Evolutionary conservation across 495 filamentous ascomycete genomes (phyloP).

Genomic region (Penicillium flavigenum): DNA sequence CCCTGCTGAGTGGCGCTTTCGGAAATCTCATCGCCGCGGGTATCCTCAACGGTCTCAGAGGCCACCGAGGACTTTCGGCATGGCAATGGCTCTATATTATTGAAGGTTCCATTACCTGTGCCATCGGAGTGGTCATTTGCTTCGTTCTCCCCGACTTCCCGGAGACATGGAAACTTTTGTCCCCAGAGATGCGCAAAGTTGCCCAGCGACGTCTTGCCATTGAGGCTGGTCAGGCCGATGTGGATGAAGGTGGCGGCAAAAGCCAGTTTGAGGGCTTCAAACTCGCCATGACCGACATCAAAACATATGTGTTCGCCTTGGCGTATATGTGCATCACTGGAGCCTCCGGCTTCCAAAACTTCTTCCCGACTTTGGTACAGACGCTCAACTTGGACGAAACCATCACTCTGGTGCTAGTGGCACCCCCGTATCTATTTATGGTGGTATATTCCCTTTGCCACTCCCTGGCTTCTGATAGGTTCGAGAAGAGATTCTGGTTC

Average conservation of each 20-base stretch:
- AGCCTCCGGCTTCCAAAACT: slow-evolving; percentile 55
- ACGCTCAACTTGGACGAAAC: slow-evolving; percentile 43
- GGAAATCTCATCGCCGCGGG: slow-evolving; percentile 62
- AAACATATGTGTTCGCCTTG: slow-evolving; percentile 50
- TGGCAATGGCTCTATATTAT: slow-evolving; percentile 58
- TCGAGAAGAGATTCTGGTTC: slow-evolving; percentile 52
- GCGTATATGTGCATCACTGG: slow-evolving; percentile 54
- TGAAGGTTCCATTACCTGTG: slow-evolving; percentile 44
- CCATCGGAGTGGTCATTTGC: slow-evolving; percentile 40
- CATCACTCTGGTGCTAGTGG: slow-evolving; percentile 50
- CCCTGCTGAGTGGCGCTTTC: slow-evolving; percentile 62
- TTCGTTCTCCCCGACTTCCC: slow-evolving; percentile 52
- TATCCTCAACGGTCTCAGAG: slow-evolving; percentile 44
- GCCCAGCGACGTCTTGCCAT: slow-evolving; percentile 51
- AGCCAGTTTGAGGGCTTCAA: slow-evolving; percentile 51
- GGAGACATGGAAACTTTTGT: slow-evolving; percentile 46
- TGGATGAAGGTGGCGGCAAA: slow-evolving; percentile 49
- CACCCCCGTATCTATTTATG: slow-evolving; percentile 58
- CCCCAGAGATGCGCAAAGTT: slow-evolving; percentile 49
- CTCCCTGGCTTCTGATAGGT: slow-evolving; percentile 46
- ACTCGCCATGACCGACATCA: slow-evolving; percentile 52
- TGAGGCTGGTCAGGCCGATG: slow-evolving; percentile 48
- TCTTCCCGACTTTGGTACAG: slow-evolving; percentile 51
- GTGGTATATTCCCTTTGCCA: slow-evolving; percentile 48
- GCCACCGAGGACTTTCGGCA: slow-evolving; percentile 40